A percentile compares a stretch with the other conserved stretches of the same genome.
Conservation (phyloP, 2,329 filamentous ascomycete genomes). For the Trichophaea hybrida region DNA sequence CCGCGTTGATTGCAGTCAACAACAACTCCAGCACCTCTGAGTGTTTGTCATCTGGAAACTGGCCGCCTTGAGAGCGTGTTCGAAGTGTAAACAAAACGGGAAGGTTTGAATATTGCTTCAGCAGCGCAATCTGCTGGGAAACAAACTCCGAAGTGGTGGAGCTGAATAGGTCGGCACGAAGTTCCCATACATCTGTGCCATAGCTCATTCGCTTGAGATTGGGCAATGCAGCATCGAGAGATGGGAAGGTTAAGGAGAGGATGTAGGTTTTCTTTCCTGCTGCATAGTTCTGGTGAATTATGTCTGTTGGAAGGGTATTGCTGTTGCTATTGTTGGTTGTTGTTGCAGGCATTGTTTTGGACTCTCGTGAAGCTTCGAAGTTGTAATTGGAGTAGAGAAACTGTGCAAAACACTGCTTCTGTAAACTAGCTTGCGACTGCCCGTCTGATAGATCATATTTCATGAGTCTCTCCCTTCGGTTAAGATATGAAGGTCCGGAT, state of each 20-base stretch:
- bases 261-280: slow-evolving; percentile 6
- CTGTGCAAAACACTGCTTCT: too few species aligned
- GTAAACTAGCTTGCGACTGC: too few species aligned
- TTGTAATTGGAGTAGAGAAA: too few species aligned
- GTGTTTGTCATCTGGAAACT: slow-evolving; percentile 70
- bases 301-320: not conserved
- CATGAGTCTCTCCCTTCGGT: too few species aligned
- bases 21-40: slow-evolving; percentile 63
- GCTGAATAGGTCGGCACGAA: slow-evolving; percentile 66
- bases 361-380: too few species aligned
- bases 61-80: slow-evolving; percentile 51
- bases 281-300: slow-evolving; percentile 4
- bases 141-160: slow-evolving; percentile 51
- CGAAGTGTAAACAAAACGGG: slow-evolving; percentile 84
- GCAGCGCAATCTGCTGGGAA: slow-evolving; percentile 61
- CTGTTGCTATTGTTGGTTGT: not conserved
- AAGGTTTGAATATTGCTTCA: slow-evolving; percentile 60
- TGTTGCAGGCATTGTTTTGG: too few species aligned
- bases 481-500: too few species aligned
- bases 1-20: slow-evolving; percentile 75
- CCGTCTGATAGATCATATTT: too few species aligned
- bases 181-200: slow-evolving; percentile 70
- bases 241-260: slow-evolving; percentile 5
- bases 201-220: slow-evolving; percentile 5
- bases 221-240: not conserved